Percentiles rank a stretch among this genome's conserved stretches.
Conservation (phyloP, 495 filamentous ascomycete species). For the Symbiotaphrina buchneri region DNA sequence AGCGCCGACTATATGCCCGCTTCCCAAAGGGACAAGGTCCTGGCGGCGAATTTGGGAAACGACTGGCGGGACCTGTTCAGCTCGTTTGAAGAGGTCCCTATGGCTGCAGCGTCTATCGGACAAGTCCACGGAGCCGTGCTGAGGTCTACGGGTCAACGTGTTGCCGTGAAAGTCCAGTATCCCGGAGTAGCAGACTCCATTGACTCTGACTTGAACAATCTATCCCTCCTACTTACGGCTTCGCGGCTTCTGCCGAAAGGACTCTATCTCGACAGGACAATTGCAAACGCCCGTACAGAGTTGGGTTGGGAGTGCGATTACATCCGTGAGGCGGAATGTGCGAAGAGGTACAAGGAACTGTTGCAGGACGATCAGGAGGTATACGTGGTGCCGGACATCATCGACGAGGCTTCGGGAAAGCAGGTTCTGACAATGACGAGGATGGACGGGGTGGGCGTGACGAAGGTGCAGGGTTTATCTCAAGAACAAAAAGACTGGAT, state of each 20-base stretch:
- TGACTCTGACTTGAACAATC: slow-evolving; percentile 82
- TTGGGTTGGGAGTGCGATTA: slow-evolving; percentile 97
- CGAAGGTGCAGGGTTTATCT: slow-evolving; percentile 47
- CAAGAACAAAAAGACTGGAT: slow-evolving; percentile 81
- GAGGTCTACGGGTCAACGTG: slow-evolving; percentile 45
- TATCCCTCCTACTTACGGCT: slow-evolving; percentile 74
- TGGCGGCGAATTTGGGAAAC: slow-evolving; percentile 52
- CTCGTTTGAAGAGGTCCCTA: slow-evolving; percentile 73
- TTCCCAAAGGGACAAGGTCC: slow-evolving; percentile 70
- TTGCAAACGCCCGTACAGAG: slow-evolving; percentile 85
- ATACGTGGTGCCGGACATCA: slow-evolving; percentile 60
- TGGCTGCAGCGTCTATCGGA: slow-evolving; percentile 94
- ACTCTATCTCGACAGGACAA: slow-evolving; percentile 88
- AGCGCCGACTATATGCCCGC: slow-evolving; percentile 95
- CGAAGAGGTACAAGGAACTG: slow-evolving; percentile 46
- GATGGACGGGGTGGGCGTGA: slow-evolving; percentile 74
- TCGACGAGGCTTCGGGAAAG: slow-evolving; percentile 57
- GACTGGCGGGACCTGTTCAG: slow-evolving; percentile 71
- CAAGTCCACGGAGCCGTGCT: slow-evolving; percentile 81
- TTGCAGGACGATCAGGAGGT: slow-evolving; percentile 42
- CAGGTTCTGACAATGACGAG: slow-evolving; percentile 87
- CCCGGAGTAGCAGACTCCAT: slow-evolving; percentile 93
- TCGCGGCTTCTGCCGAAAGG: slow-evolving; percentile 77
- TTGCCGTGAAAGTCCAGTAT: slow-evolving; percentile 94
- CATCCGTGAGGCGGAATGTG: slow-evolving; percentile 62